Conservation (phyloP, 2,329 filamentous ascomycete species). For the Canariomyces notabilis region DNA sequence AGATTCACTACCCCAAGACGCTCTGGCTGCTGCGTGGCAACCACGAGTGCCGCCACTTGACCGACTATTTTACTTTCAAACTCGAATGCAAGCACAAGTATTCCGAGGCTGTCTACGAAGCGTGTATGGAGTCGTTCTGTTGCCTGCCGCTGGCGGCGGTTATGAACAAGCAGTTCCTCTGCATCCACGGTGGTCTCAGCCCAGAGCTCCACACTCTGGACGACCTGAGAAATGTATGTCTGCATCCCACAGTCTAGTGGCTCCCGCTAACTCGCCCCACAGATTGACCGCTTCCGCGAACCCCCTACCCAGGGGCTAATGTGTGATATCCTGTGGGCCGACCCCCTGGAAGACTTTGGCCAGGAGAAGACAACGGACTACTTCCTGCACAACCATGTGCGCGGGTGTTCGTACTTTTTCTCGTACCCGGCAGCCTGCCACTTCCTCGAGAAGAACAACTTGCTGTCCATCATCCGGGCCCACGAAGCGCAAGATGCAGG, state of each 20-base stretch:
- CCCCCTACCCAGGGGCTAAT: conserved; percentile 96
- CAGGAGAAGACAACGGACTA: conserved; percentile 98
- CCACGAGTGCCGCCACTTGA: conserved; percentile 97
- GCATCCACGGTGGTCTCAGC: conserved; percentile 93
- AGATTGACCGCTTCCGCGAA: conserved; percentile 97
- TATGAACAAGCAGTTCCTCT: conserved; percentile 99
- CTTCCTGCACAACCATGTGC: conserved; percentile 96
- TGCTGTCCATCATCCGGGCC: conserved; percentile 92
- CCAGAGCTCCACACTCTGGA: conserved; percentile 95
- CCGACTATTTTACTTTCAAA: conserved; percentile 99
- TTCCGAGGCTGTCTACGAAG: conserved; percentile 91
- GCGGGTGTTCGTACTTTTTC: conserved; percentile 99
- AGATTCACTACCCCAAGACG: conserved; percentile 98
- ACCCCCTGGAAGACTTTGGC: conserved; percentile 95
- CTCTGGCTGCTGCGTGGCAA: conserved; percentile 96
- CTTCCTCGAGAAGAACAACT: conserved; percentile 98
- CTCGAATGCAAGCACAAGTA: conserved; percentile 99
- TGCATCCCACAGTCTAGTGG: background rate
- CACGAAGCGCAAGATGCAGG: conserved; percentile 98
- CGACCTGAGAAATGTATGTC: conserved; percentile 76
- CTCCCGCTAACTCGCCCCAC: conserved; percentile 1
- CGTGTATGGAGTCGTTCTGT: conserved; percentile 98
- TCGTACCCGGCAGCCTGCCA: conserved; percentile 95
- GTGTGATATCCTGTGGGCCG: conserved; percentile 99
- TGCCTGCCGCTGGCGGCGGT: conserved; percentile 86